phyloP scores from a whole-genome alignment of 805 yeast species.

The Candida yuanshanica region DNA sequence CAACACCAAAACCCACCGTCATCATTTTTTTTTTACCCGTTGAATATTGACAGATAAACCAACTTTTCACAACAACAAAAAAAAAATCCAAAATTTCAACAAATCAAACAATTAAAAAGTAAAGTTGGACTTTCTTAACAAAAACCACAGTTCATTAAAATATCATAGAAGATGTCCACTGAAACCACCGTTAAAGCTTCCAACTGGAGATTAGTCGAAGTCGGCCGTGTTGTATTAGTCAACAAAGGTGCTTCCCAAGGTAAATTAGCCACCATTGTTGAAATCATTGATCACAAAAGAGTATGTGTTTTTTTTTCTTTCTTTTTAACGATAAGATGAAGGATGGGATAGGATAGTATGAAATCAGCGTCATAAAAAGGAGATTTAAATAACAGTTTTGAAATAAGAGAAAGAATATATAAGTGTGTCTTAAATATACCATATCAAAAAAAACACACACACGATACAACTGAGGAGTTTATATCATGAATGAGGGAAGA shows the following conservation, averaged over 20 bases:
- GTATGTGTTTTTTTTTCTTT: too few species aligned
- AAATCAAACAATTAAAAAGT: neutral
- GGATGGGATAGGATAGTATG: neutral
- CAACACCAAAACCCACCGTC: neutral
- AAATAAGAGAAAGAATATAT: neutral
- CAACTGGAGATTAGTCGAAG: constrained; percentile 99
- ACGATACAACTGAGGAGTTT: too few species aligned
- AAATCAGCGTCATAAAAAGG: neutral
- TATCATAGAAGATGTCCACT: constrained; percentile 47
- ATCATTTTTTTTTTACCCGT: neutral
- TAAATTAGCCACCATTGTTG: constrained; percentile 95
- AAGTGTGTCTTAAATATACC: too few species aligned
- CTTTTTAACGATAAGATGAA: neutral
- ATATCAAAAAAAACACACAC: too few species aligned
- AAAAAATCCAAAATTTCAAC: constrained; percentile 3
- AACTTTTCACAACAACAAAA: constrained; percentile 10
- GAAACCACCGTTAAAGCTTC: constrained; percentile 85
- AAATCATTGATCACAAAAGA: constrained; percentile 98
- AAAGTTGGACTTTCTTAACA: neutral
- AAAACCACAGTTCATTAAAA: constrained; percentile 4
- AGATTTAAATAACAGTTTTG: neutral
- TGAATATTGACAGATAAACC: neutral
- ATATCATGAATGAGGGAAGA: too few species aligned
- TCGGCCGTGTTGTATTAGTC: constrained; percentile 96
- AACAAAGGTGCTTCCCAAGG: constrained; percentile 67